Evolutionary conservation across 352 stramenopile species (phyloP), one percentile per base, ranked within the genome.

Genomic region (Phytophthora crassamura): DNA sequence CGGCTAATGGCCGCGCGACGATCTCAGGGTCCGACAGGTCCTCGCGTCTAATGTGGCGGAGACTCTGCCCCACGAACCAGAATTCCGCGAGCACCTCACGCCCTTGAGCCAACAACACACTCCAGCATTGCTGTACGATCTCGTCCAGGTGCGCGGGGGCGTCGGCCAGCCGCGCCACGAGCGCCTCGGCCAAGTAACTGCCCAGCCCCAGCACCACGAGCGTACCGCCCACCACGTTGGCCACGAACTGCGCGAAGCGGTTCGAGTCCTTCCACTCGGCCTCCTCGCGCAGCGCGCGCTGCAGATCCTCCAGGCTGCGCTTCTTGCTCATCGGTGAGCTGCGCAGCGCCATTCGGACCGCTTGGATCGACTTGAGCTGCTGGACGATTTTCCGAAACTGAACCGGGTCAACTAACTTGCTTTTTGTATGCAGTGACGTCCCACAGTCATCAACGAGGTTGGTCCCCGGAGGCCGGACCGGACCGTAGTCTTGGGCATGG

Each of bases 251-350:
- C 39, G 80, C 82, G 45, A 89, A 62, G 35, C 80, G 80, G 8
- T 86, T 74, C 55, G 75, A 78, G 66, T 89, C 76, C 58, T 88
- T 89, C 82, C 82, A 90, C 56, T 64, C 64, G 4, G 69, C 67
- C 30, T 72, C 69, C 40, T 73, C 65, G 14, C 46, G 43, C 43
- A 69, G 11, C 3, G 59, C 64, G 8, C 58, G 58, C 36, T 73
- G 59, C 10, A 73, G 42, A 30, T 73, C 51, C 34, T 73, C 64
- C 7, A 69, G 39, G 32, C 64, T 73, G 25, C 64, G 64, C 39
- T 73, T 73, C 64, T 69, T 73, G 46, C 39, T 64, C 51, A 73
- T 64, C 45, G 25, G 56, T 34, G 54, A 53, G 42, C 53, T 40
- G 46, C 53, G 41, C 42, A 49, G 48, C 47, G 57, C 57, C 42